Percentiles rank a stretch among this genome's conserved stretches.
Conservation (phyloP, 257 asterid species). For the Paraleonurus japonicus region DNA sequence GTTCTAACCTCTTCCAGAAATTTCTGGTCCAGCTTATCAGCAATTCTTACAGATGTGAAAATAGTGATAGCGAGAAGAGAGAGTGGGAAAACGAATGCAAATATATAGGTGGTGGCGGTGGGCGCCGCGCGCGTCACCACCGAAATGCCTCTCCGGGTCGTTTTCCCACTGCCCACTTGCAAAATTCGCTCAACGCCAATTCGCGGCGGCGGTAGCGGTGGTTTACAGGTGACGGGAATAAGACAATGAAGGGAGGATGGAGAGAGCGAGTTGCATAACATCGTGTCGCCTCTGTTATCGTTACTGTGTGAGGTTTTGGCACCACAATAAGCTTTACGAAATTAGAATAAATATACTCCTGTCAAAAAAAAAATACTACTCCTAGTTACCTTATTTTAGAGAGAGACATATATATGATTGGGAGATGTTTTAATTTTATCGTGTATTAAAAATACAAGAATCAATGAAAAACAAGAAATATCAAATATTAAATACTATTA, state of each 20-base stretch:
- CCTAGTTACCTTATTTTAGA: no score
- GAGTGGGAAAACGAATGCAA: slow-evolving; percentile 65
- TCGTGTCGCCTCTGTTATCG: slow-evolving; percentile 24
- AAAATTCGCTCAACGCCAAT: slow-evolving; percentile 10
- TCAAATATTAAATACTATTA: no score
- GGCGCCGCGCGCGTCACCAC: slow-evolving; percentile 62
- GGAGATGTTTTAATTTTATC: no score
- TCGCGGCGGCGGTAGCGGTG: slow-evolving; percentile 13
- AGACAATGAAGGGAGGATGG: slow-evolving; percentile 24
- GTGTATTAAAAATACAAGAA: no score
- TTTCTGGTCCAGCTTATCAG: slow-evolving; percentile 69
- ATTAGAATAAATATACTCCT: no score
- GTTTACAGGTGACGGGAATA: slow-evolving; percentile 24
- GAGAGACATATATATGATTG: no score
- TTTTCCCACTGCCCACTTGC: slow-evolving; percentile 12
- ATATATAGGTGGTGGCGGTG: slow-evolving; percentile 49
- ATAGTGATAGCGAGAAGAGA: slow-evolving; percentile 65
- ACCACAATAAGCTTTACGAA: not conserved
- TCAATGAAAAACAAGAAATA: no score
- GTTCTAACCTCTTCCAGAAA: slow-evolving; percentile 65
- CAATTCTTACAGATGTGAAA: slow-evolving; percentile 52
- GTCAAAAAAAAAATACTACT: no score
- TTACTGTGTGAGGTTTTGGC: not conserved
- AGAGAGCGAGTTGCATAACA: slow-evolving; percentile 30
- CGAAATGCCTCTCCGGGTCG: slow-evolving; percentile 44